Base-by-base conservation (phyloP, 2,329 filamentous ascomycete species). In the Ilyonectria mors-panacis region DNA sequence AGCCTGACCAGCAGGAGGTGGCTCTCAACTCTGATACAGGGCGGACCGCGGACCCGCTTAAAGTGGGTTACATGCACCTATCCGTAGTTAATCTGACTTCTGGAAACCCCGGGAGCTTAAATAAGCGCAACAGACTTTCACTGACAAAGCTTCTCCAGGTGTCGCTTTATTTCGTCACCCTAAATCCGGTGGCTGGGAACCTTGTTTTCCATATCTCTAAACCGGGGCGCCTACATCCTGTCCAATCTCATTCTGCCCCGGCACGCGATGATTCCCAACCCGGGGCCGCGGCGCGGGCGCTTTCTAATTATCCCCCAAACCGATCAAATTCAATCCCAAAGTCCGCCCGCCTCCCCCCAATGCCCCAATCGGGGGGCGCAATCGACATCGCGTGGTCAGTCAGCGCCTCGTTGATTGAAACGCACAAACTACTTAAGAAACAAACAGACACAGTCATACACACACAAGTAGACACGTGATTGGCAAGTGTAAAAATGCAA, bases 241-340 rank as follows among this genome's bases (percentile, higher is more conserved):
- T 58, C 69, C 69, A 51, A 61, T 54, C 37, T 54, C 28, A 45
- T 69, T 69, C 65, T 66, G 61, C 70, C 63, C 58, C 47, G 42
- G 72, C 72, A 70, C 72, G 70, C 72, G 72, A 71, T 50, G 53
- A 57, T 63, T 59, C 44, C 62, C 58, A 68, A 70, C 70, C 67
- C 57, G 50, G 70, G 63, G 55, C 61, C 28, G 63, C 59, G 58
- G 58, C 57, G 51, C 50, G 47, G 57, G 58, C 63, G 63, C 58
- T 35, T 61, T 57, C 44, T 51, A 28, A 48, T 59, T 60, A 39
- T 68, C 47, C 50, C 47, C 68, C 59, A 63, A 63, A 60, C 54
- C 60, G 60, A 60, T 63, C 44, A 35, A 59, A 50, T 51, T 48
- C 42, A 42, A 47, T 33, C 55, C 39, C 28, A 35, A 45, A 33